These are phyloP conservation scores for Neonectria coccinea DNA, from an alignment of 2,329 filamentous ascomycete species.

Conservation along the genomic window DNA sequence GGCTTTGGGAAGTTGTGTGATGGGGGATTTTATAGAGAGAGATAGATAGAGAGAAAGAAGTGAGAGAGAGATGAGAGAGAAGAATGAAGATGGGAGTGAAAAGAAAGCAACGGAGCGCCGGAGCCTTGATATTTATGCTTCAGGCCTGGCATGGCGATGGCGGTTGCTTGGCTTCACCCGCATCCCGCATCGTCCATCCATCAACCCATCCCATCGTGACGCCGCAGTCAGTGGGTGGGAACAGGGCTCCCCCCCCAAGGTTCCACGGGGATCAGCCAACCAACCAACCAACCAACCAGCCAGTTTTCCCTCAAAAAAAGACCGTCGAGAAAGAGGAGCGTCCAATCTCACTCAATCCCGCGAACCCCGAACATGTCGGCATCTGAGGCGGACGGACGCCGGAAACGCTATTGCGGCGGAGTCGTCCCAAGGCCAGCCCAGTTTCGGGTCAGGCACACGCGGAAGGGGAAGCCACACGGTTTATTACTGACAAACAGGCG, in stretches of 20 bases:
- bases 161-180: neutral
- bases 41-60: slow-evolving; percentile 14
- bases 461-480: neutral
- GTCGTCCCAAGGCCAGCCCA: neutral
- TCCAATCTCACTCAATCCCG: slow-evolving; percentile 44
- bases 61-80: slow-evolving; percentile 19
- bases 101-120: slow-evolving; percentile 31
- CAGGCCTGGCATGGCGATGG: slow-evolving; percentile 19
- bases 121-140: slow-evolving; percentile 46
- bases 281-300: neutral
- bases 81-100: slow-evolving; percentile 30
- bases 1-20: neutral
- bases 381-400: slow-evolving; percentile 27
- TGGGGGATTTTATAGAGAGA: slow-evolving; percentile 31
- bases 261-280: slow-evolving; percentile 5
- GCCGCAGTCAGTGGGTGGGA: slow-evolving; percentile 8
- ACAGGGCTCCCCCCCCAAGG: neutral
- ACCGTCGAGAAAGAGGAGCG: neutral
- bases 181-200: no score
- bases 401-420: neutral
- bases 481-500: no score
- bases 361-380: slow-evolving; percentile 44
- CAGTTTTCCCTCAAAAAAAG: neutral
- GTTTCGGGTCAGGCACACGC: slow-evolving; percentile 5
- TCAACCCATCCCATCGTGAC: neutral